Evolutionary conservation across 1,284 basidiomycete genomes (phyloP).

Genomic region (Gomphus bonarii): DNA sequence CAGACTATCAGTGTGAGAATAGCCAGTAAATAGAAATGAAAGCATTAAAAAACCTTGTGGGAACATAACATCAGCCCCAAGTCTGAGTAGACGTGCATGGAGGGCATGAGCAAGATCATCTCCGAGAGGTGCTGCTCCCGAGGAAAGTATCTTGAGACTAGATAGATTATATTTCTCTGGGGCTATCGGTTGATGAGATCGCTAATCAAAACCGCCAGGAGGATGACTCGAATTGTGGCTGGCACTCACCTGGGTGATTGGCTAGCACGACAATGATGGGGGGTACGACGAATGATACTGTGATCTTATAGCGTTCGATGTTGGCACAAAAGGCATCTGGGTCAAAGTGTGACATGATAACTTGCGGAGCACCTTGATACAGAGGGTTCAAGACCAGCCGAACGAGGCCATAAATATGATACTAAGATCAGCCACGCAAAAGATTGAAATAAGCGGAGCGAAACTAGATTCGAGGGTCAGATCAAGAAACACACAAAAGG

Average conservation of each 20-base stretch:
- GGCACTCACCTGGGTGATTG: slow-evolving; percentile 14
- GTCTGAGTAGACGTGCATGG: slow-evolving; percentile 21
- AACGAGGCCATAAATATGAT: slow-evolving; percentile 8
- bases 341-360: slow-evolving; percentile 21
- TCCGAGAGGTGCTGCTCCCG: slow-evolving; percentile 42
- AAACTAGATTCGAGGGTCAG: not conserved
- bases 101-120: slow-evolving; percentile 25
- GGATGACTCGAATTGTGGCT: no score
- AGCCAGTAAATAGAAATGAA: not conserved
- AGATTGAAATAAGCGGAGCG: not conserved
- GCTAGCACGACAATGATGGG: slow-evolving; percentile 37
- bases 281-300: slow-evolving; percentile 36
- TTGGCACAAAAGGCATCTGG: slow-evolving; percentile 3
- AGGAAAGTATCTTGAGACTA: slow-evolving; percentile 30
- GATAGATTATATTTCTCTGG: slow-evolving; percentile 35
- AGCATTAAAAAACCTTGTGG: slow-evolving; percentile 2
- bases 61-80: slow-evolving; percentile 33
- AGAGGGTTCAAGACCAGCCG: slow-evolving; percentile 50
- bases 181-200: slow-evolving; percentile 14
- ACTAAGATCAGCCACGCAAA: not conserved
- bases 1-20: not conserved
- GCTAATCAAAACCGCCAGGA: slow-evolving; percentile 1
- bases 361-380: slow-evolving; percentile 43
- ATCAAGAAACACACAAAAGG: slow-evolving; percentile 30
- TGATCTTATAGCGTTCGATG: slow-evolving; percentile 29